Base-by-base conservation (phyloP, 2,329 filamentous ascomycete genomes). In the Hypomyces perniciosus region DNA sequence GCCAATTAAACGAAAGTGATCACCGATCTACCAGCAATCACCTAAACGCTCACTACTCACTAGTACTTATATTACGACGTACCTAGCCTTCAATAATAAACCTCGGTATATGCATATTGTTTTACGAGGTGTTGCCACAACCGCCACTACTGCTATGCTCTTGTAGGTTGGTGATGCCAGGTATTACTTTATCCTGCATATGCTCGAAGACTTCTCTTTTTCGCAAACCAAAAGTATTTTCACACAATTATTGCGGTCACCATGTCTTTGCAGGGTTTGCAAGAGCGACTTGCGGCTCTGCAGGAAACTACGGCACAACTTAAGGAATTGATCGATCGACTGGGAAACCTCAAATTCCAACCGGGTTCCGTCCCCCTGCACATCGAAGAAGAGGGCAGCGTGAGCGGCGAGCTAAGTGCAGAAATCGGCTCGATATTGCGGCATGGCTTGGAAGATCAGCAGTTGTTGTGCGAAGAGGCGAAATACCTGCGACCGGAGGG, bases 381-480 rank as follows among this genome's bases (percentile, higher is more conserved):
- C 50, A 65, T 68, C 7, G 70, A 72, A 46, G 72, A 75, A 20
- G 78, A 79, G 45, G 72, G 72, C 53, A 76, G 77, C 55, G 74
- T 77, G 34, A 81, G 85, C 50, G 67, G 84, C 20, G 90, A 96
- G 69, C 79, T 96, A 33, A 81, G 83, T 57, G 76, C 81, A 26
- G 90, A 96, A 66, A 95, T 96, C 56, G 84, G 86, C 58, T 83
- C 88, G 61, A 79, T 80, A 13, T 70, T 96, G 54, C 85, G 88
- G 59, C 84, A 88, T 51, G 81, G 87, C 45, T 85, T 95, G 60
- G 89, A 95, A 56, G 89, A 95, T 53, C 79, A 93, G 57, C 91
- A 95, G 66, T 69, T 93, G 13, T 65, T 96, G 33, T 76, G 75
- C 44, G 89, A 93, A 64, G 90, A 96, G 61, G 77, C 89, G 29